Conservation (phyloP, 129 eudicot species). For the Logfia minima region DNA sequence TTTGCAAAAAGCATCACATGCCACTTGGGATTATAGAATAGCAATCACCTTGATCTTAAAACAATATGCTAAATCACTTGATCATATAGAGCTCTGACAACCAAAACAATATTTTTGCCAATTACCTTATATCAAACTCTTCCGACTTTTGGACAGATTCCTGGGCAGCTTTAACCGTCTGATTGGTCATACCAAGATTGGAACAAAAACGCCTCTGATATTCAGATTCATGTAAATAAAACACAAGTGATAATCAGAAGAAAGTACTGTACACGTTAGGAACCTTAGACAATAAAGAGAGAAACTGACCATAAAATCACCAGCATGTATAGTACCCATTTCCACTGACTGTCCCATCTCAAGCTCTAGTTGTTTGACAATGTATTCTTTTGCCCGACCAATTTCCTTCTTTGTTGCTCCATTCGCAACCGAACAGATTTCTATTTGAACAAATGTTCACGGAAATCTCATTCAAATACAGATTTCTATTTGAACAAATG, state of each 20-base stretch:
- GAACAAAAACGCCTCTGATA: constrained; percentile 90
- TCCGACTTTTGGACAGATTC: constrained; percentile 77
- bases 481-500: constrained; percentile 36
- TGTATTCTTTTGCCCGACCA: constrained; percentile 90
- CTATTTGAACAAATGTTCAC: constrained; percentile 63
- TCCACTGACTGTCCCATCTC: constrained; percentile 89
- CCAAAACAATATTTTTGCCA: background rate
- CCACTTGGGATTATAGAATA: background rate
- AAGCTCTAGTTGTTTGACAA: constrained; percentile 77
- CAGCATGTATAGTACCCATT: constrained; percentile 94
- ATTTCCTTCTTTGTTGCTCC: constrained; percentile 97
- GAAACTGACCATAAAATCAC: constrained; percentile 76
- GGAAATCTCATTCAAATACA: constrained; percentile 45
- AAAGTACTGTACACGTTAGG: background rate
- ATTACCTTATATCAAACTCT: constrained; percentile 85
- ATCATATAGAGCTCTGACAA: background rate
- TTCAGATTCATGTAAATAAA: constrained; percentile 16
- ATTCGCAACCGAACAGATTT: constrained; percentile 89
- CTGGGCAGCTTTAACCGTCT: constrained; percentile 91
- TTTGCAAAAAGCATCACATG: background rate
- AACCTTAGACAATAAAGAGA: background rate
- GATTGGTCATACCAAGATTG: constrained; percentile 83
- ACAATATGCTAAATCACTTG: constrained; percentile 1
- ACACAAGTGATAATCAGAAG: constrained; percentile 8
- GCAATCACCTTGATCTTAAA: background rate